Conservation (phyloP, 2,329 filamentous ascomycete genomes). For the Clonostachys byssicola region DNA sequence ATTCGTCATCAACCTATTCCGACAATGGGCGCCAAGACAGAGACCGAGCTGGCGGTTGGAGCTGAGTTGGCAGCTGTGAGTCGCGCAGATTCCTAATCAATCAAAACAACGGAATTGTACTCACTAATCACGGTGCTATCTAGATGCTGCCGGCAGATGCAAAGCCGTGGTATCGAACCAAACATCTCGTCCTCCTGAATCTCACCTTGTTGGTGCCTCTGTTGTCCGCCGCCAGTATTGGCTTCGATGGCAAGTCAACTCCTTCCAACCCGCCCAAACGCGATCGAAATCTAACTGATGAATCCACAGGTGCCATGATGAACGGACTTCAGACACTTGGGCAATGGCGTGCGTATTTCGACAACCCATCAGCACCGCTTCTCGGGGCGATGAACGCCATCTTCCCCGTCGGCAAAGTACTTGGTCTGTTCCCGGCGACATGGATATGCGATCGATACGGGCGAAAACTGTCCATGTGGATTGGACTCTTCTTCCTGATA, state of each 20-base stretch:
- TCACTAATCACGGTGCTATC: no score
- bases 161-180: constrained; percentile 13
- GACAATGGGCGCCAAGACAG: no score
- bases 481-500: constrained; percentile 18
- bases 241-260: constrained; percentile 17
- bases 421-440: constrained; percentile 7
- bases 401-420: constrained; percentile 6
- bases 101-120: no score
- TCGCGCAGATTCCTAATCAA: no score
- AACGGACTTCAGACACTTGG: constrained; percentile 24
- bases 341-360: constrained; percentile 20
- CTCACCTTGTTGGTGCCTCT: constrained; percentile 20
- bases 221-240: constrained; percentile 20
- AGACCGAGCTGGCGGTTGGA: no score
- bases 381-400: constrained; percentile 20
- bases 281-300: no score
- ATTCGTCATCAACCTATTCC: no score
- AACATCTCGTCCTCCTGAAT: constrained; percentile 20
- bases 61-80: no score
- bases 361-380: constrained; percentile 15
- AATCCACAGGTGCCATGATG: constrained; percentile 12
- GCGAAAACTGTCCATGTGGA: constrained; percentile 15
- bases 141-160: constrained; percentile 1
- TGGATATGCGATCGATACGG: constrained; percentile 19
- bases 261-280: no score